Percentiles rank a stretch among this genome's conserved stretches.
Evolutionary conservation across 305 asterid genomes (phyloP).

Genomic region (Andrographis paniculata): DNA sequence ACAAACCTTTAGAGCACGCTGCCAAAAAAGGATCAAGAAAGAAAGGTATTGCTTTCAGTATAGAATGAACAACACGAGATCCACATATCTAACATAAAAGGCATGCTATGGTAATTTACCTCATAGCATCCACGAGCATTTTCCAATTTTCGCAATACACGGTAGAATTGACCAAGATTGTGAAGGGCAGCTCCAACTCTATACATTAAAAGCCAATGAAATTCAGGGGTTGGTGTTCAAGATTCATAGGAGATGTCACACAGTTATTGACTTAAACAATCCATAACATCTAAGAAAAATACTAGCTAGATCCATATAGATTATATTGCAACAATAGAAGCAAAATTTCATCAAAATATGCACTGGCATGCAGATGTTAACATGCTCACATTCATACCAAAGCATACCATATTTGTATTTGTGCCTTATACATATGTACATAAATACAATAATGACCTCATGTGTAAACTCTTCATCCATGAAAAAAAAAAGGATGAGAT

Average conservation of each 20-base stretch:
- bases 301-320: constrained; percentile 7
- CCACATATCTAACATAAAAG: constrained; percentile 11
- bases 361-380: not conserved
- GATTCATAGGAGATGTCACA: constrained; percentile 2
- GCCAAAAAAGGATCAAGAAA: constrained; percentile 27
- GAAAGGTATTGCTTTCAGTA: constrained; percentile 23
- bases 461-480: too few relatives aligned
- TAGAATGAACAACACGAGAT: constrained; percentile 15
- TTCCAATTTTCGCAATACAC: constrained; percentile 53
- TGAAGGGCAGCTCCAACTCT: constrained; percentile 98
- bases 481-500: too few relatives aligned
- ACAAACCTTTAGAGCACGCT: constrained; percentile 91
- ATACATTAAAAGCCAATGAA: not conserved
- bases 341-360: constrained; percentile 12
- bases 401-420: too few relatives aligned
- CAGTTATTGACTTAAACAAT: not conserved
- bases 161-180: constrained; percentile 87
- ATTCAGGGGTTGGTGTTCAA: constrained; percentile 10
- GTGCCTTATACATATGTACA: too few relatives aligned
- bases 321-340: not conserved
- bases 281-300: constrained; percentile 10
- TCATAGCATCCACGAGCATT: constrained; percentile 73
- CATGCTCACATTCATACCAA: too few relatives aligned
- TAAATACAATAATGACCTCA: too few relatives aligned
- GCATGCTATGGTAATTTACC: constrained; percentile 36